A percentile compares a stretch with the other conserved stretches of the same genome.
These are phyloP conservation scores for Lachnellula occidentalis DNA, from an alignment of 2,329 filamentous ascomycete species.

Conservation along the genomic window DNA sequence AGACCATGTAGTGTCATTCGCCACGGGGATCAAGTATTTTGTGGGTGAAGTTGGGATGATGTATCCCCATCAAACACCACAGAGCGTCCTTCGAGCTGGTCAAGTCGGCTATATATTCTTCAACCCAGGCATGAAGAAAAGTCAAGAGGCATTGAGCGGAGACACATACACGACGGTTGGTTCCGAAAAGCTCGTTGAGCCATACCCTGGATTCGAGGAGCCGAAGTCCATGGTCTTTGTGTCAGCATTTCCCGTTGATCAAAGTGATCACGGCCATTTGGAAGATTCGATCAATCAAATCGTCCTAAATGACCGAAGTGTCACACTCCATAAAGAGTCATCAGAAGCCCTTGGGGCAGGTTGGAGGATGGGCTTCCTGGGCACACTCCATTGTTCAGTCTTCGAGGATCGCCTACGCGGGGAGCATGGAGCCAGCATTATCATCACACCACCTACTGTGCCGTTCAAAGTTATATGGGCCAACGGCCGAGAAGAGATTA, in stretches of 20 bases:
- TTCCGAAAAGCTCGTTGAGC: conserved; percentile 67
- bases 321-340: conserved; percentile 89
- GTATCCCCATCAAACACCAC: conserved; percentile 81
- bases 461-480: conserved; percentile 80
- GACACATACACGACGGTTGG: conserved; percentile 89
- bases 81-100: conserved; percentile 74
- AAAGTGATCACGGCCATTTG: conserved; percentile 76
- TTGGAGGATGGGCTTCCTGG: conserved; percentile 89
- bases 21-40: conserved; percentile 81
- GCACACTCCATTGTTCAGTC: conserved; percentile 97
- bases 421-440: conserved; percentile 90
- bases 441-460: conserved; percentile 93
- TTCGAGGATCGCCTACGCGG: conserved; percentile 93
- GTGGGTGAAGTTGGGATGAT: conserved; percentile 97
- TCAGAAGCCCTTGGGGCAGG: conserved; percentile 91
- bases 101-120: conserved; percentile 97
- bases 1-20: conserved; percentile 81
- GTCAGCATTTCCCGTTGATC: conserved; percentile 90
- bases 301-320: conserved; percentile 88
- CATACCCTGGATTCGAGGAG: conserved; percentile 89
- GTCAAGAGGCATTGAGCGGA: conserved; percentile 90
- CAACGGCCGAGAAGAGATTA: conserved; percentile 70
- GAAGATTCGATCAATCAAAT: conserved; percentile 94
- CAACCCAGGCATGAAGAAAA: conserved; percentile 97
- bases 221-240: conserved; percentile 99